Conservation (phyloP, 495 filamentous ascomycete species). For the Aspergillus nidulans region DNA sequence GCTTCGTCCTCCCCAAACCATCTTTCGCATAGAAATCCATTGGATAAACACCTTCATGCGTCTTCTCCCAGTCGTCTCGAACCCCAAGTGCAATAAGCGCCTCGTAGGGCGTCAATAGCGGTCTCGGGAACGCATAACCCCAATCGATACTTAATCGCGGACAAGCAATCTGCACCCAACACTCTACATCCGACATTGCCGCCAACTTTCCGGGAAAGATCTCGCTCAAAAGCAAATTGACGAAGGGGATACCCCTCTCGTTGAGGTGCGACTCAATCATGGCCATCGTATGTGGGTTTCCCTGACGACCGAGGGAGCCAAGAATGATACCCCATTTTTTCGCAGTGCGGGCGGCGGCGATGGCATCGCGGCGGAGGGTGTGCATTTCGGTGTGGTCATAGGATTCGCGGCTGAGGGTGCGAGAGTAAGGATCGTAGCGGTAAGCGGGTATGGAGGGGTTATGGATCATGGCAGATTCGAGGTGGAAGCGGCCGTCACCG, state of each 20-base stretch:
- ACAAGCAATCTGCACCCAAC: conserved; percentile 97
- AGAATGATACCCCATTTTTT: conserved; percentile 93
- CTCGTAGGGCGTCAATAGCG: conserved; percentile 90
- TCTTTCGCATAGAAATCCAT: conserved; percentile 98
- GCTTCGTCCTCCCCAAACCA: conserved; percentile 71
- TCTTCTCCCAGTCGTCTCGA: conserved; percentile 67
- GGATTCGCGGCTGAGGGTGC: conserved; percentile 80
- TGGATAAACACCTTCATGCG: conserved; percentile 72
- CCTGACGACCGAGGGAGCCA: conserved; percentile 86
- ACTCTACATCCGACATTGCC: conserved; percentile 87
- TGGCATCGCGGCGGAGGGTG: conserved; percentile 70
- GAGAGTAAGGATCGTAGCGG: conserved; percentile 94
- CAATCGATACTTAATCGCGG: conserved; percentile 94
- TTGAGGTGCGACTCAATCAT: conserved; percentile 74
- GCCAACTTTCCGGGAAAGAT: conserved; percentile 95
- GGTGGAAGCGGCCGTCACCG: conserved; percentile 93
- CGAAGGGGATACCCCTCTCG: conserved; percentile 64
- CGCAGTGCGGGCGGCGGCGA: conserved; percentile 65
- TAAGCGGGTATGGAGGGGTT: conserved; percentile 88
- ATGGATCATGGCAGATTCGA: conserved; percentile 98
- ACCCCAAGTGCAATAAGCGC: conserved; percentile 81
- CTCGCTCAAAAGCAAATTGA: conserved; percentile 83
- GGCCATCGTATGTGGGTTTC: conserved; percentile 87
- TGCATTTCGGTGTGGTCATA: conserved; percentile 92
- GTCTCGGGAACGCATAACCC: conserved; percentile 92